Evolutionary conservation across 768 basidiomycete species (phyloP).

Genomic region (Mrakia gelida): DNA sequence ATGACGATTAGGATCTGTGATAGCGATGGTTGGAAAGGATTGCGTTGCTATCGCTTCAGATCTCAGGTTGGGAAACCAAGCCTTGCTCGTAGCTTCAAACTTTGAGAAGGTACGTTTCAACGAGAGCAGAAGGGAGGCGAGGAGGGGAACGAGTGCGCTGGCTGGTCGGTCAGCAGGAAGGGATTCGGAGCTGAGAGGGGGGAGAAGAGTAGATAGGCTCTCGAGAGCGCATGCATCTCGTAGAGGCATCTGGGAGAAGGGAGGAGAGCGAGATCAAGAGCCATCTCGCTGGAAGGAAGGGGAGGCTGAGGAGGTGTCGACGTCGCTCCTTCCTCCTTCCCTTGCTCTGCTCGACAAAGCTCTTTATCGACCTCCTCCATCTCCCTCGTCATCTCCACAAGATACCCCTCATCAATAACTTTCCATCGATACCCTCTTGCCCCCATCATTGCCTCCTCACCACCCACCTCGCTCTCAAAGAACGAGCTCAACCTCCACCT

Average conservation of each 20-base stretch:
- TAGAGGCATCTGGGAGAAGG: too few species aligned
- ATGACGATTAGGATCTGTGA: slow-evolving; percentile 67
- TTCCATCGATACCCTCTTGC: background rate
- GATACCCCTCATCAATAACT: background rate
- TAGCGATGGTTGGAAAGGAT: slow-evolving; percentile 98
- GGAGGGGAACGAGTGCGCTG: background rate
- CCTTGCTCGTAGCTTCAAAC: slow-evolving; percentile 78
- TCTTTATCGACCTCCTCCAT: background rate
- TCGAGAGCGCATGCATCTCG: too few species aligned
- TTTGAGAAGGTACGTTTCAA: slow-evolving; percentile 75
- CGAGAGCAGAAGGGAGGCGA: background rate
- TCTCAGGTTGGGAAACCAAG: slow-evolving; percentile 80
- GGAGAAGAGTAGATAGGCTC: background rate
- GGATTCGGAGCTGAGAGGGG: too few species aligned
- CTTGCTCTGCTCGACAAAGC: background rate
- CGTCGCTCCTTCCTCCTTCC: background rate
- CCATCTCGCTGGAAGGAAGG: slow-evolving; percentile 1
- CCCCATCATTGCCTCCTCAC: background rate
- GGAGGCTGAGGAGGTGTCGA: background rate
- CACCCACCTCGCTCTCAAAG: background rate
- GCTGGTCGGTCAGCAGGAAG: too few species aligned
- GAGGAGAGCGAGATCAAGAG: background rate
- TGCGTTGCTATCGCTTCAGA: slow-evolving; percentile 99
- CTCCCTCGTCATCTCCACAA: background rate
- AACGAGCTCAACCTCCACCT: background rate